Evolutionary conservation across 139 green algal species (phyloP).

Genomic region (Picochlorum sp.): DNA sequence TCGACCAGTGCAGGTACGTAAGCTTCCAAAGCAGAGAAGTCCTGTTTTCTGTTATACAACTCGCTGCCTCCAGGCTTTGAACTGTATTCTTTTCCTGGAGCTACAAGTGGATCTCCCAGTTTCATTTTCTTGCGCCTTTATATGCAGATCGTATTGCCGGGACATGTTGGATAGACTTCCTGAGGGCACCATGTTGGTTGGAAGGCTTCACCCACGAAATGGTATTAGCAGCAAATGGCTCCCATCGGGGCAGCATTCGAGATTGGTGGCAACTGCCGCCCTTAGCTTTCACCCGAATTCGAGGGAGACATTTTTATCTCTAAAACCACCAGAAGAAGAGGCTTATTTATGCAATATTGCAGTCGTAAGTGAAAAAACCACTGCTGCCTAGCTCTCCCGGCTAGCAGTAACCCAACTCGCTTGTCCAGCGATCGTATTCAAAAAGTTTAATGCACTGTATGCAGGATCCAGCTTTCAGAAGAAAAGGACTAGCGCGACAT

Average conservation of each 20-base stretch:
- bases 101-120: too few relatives aligned
- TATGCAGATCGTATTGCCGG: neutral
- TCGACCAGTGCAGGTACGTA: neutral
- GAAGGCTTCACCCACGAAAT: neutral
- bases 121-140: too few relatives aligned
- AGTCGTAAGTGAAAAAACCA: too few relatives aligned
- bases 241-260: neutral
- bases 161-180: neutral
- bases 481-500: conserved; percentile 1
- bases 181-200: neutral
- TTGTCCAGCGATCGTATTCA: too few relatives aligned
- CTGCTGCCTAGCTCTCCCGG: too few relatives aligned
- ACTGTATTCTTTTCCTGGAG: too few relatives aligned
- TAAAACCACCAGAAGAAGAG: neutral
- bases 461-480: conserved; percentile 1
- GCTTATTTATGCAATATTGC: conserved; percentile 14
- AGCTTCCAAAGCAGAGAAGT: too few relatives aligned
- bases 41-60: too few relatives aligned
- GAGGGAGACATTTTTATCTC: conserved; percentile 1
- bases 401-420: too few relatives aligned
- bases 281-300: neutral
- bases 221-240: neutral
- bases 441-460: too few relatives aligned
- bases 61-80: too few relatives aligned
- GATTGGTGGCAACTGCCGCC: neutral